phyloP scores from a whole-genome alignment of 2,329 filamentous ascomycete species.

The Coniochaeta sp. region DNA sequence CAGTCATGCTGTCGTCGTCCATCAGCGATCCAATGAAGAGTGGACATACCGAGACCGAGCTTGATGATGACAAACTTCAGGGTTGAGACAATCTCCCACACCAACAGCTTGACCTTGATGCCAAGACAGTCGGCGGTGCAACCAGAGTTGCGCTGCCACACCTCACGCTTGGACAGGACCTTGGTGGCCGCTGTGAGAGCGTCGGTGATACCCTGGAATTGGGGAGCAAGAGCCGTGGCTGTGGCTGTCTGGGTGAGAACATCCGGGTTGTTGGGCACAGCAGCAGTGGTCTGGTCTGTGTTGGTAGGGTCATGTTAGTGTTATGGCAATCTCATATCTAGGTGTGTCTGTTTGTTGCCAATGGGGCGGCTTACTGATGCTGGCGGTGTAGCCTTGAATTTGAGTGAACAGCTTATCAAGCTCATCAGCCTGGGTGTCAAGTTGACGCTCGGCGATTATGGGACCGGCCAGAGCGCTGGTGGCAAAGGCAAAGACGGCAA shows the following conservation, averaged over 20 bases:
- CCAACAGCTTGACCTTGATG: conserved; percentile 13
- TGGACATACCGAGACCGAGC: conserved; percentile 17
- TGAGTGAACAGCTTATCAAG: conserved; percentile 13
- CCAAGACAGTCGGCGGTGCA: conserved; percentile 13
- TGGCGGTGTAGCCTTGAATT: conserved; percentile 16
- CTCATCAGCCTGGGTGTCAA: conserved; percentile 12
- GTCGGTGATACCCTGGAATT: conserved; percentile 17
- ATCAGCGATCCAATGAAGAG: not conserved
- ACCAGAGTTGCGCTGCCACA: conserved; percentile 3
- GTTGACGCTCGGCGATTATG: conserved; percentile 12
- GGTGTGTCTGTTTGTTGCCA: too few relatives aligned
- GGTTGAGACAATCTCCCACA: conserved; percentile 17
- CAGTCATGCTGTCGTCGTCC: not conserved
- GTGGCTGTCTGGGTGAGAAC: conserved; percentile 11
- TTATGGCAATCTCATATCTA: not conserved
- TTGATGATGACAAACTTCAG: conserved; percentile 17
- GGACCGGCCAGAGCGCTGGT: conserved; percentile 5
- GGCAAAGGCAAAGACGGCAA: conserved; percentile 5
- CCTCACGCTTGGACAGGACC: conserved; percentile 12
- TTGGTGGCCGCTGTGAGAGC: conserved; percentile 14
- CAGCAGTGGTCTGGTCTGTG: conserved; percentile 14
- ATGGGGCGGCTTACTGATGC: conserved; percentile 14
- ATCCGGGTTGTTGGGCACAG: conserved; percentile 13
- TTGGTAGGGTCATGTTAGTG: not conserved
- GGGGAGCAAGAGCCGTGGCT: conserved; percentile 12